Percentiles rank a stretch among this genome's conserved stretches.
phyloP scores from a whole-genome alignment of 176 grass and related monocot species.

The Triticum monococcum region DNA sequence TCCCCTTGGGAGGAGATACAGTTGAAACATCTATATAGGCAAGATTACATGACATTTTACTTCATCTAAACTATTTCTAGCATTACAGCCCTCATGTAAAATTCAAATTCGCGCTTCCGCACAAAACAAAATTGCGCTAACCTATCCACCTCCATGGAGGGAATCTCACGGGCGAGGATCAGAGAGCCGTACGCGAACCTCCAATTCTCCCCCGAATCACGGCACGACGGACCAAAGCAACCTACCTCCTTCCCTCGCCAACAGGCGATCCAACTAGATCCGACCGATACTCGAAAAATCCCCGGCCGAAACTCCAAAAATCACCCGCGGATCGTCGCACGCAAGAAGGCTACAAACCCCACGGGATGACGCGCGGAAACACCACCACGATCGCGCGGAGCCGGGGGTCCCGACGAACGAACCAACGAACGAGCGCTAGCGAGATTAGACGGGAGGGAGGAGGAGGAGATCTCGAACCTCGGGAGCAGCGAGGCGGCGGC shows the following conservation, averaged over 20 bases:
- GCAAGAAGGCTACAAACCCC: neutral
- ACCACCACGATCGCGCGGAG: neutral
- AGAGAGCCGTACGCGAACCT: neutral
- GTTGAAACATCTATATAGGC: neutral
- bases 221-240: neutral
- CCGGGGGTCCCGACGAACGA: neutral
- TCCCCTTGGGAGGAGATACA: neutral
- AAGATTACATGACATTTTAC: neutral
- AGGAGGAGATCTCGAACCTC: neutral
- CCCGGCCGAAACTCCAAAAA: neutral
- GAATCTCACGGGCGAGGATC: neutral
- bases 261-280: neutral
- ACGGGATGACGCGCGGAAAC: neutral
- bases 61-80: neutral
- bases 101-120: neutral
- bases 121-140: neutral
- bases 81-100: neutral
- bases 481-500: neutral
- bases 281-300: neutral
- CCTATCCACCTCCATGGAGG: neutral
- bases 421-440: neutral
- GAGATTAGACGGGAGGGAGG: neutral
- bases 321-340: neutral
- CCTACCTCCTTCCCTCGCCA: accelerated
- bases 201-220: neutral